phyloP scores from a whole-genome alignment of 805 yeast species.

The Zygoascus tannicola region DNA sequence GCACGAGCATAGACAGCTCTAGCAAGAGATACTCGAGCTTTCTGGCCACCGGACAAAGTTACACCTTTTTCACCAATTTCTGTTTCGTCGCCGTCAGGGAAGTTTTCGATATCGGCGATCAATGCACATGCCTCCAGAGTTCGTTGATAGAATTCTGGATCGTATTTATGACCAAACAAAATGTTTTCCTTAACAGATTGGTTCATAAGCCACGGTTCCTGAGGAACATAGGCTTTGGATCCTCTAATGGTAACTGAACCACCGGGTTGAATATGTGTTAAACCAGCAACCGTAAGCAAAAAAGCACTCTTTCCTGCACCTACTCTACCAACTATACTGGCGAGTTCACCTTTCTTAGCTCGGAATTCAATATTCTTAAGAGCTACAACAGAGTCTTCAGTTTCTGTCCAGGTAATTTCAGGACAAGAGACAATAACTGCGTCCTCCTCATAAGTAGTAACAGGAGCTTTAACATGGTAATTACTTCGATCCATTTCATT shows the following conservation, averaged over 20 bases:
- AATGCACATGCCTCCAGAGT: slow-evolving; percentile 83
- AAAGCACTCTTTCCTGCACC: slow-evolving; percentile 85
- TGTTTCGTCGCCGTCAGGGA: slow-evolving; percentile 86
- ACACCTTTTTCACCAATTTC: slow-evolving; percentile 97
- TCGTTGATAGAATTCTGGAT: slow-evolving; percentile 62
- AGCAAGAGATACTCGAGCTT: slow-evolving; percentile 91
- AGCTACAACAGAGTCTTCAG: slow-evolving; percentile 39
- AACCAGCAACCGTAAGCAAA: slow-evolving; percentile 67
- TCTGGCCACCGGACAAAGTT: slow-evolving; percentile 94
- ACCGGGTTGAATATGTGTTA: slow-evolving; percentile 61
- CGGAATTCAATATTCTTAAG: slow-evolving; percentile 41
- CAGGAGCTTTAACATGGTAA: slow-evolving; percentile 12
- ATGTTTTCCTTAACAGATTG: slow-evolving; percentile 84
- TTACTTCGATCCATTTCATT: slow-evolving; percentile 39
- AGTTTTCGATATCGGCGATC: slow-evolving; percentile 67
- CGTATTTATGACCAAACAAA: slow-evolving; percentile 77
- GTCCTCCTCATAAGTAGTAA: slow-evolving; percentile 45
- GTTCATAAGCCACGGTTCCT: slow-evolving; percentile 87
- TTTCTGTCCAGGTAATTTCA: slow-evolving; percentile 19
- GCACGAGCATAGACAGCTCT: slow-evolving; percentile 85
- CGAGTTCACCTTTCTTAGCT: slow-evolving; percentile 64
- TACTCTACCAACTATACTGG: slow-evolving; percentile 76
- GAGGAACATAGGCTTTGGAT: slow-evolving; percentile 73
- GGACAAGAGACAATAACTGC: slow-evolving; percentile 21
- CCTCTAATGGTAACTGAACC: slow-evolving; percentile 56